A percentile compares a stretch with the other conserved stretches of the same genome.
phyloP scores from a whole-genome alignment of 2,329 filamentous ascomycete species.

The Metarhizium humberi region DNA sequence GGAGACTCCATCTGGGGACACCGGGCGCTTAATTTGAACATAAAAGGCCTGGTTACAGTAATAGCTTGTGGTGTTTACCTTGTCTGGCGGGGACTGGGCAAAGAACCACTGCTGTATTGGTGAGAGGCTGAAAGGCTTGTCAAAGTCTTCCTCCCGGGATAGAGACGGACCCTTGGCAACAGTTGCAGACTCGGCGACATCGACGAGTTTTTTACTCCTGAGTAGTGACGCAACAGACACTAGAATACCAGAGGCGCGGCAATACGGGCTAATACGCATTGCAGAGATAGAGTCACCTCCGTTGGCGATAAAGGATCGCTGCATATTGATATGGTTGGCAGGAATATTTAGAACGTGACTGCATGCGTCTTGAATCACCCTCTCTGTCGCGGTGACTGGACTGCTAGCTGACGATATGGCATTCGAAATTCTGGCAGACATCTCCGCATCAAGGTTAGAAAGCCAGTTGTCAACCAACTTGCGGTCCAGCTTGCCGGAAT shows the following conservation, averaged over 20 bases:
- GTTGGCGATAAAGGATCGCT: slow-evolving; percentile 7
- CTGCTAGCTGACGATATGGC: not conserved
- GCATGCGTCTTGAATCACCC: slow-evolving; percentile 4
- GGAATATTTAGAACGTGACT: slow-evolving; percentile 5
- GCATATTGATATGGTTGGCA: slow-evolving; percentile 1
- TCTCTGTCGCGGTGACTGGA: slow-evolving; percentile 2
- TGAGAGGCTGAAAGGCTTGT: slow-evolving; percentile 3
- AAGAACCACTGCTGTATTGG: slow-evolving; percentile 8
- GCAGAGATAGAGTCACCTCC: slow-evolving; percentile 9
- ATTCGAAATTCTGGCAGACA: not conserved
- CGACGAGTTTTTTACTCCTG: not conserved
- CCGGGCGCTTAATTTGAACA: not conserved
- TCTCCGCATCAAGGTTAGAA: not conserved
- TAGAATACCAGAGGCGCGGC: not conserved
- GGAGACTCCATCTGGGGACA: not conserved
- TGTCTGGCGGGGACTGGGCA: slow-evolving; percentile 2
- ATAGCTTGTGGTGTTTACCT: slow-evolving; percentile 1
- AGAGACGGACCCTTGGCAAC: not conserved
- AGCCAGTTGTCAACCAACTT: not conserved
- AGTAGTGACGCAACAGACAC: slow-evolving; percentile 1
- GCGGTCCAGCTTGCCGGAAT: not conserved
- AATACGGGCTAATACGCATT: slow-evolving; percentile 4
- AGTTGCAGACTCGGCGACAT: not conserved
- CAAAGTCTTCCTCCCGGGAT: slow-evolving; percentile 1
- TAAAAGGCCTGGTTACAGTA: slow-evolving; percentile 4